These are phyloP conservation scores for Paraphoma chrysanthemicola DNA, from an alignment of 2,329 filamentous ascomycete species.

Conservation along the genomic window DNA sequence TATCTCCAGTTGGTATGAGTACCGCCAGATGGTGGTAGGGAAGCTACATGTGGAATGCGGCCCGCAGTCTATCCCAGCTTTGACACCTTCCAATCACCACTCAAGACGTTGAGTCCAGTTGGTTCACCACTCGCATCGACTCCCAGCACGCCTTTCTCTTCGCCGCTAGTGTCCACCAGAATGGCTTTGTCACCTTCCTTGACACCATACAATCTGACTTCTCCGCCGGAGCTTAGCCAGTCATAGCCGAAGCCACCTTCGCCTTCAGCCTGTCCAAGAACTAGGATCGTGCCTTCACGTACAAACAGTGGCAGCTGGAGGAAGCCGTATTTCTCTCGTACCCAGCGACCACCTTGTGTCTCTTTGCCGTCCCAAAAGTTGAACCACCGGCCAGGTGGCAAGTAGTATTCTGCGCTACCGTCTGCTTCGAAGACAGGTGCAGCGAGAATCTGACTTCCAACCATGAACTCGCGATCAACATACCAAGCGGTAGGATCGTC, in stretches of 20 bases:
- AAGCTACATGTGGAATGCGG: background rate
- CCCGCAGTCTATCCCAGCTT: conserved; percentile 27
- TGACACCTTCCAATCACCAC: conserved; percentile 46
- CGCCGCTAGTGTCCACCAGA: conserved; percentile 45
- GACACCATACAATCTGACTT: conserved; percentile 48
- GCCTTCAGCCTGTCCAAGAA: conserved; percentile 49
- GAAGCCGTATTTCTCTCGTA: conserved; percentile 51
- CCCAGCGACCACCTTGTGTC: conserved; percentile 53
- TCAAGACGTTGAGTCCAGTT: conserved; percentile 34
- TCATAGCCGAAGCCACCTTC: conserved; percentile 49
- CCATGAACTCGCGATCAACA: conserved; percentile 75
- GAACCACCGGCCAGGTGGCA: conserved; percentile 62
- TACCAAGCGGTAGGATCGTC: conserved; percentile 72
- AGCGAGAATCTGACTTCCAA: conserved; percentile 70
- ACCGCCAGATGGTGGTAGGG: background rate
- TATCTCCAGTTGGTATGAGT: background rate
- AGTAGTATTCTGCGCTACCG: conserved; percentile 71
- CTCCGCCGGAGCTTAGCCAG: conserved; percentile 48
- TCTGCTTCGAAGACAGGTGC: conserved; percentile 70
- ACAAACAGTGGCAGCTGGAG: conserved; percentile 51
- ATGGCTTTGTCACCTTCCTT: conserved; percentile 42
- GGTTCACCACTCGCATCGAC: conserved; percentile 37
- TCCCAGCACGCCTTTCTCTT: conserved; percentile 37
- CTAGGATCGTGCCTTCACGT: conserved; percentile 48
- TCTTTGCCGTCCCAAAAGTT: conserved; percentile 55